Evolutionary conservation across 257 asterid genomes (phyloP), one percentile per base, ranked within the genome.

Genomic region (Solanum sejunctum): DNA sequence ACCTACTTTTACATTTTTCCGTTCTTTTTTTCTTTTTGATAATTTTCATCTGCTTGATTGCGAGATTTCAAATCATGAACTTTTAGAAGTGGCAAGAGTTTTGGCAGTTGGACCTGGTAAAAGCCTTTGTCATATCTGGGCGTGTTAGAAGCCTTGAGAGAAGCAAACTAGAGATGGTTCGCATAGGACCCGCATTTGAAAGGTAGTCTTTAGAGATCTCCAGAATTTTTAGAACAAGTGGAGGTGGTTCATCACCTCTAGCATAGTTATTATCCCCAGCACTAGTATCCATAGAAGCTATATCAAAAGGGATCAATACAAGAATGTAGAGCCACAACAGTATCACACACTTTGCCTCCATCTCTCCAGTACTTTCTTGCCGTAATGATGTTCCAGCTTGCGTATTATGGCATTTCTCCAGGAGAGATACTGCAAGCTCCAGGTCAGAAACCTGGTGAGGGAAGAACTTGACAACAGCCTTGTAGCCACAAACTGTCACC

Each of bases 281-380:
- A 86, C 97, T 95, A 32, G 99, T 92, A 87, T 96, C 99, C 90
- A 96, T 93, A 12, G 98, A 93, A 61, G 97, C 90, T 88, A 96
- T 86, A 90, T 96, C 98, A 88, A 96, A 96, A 71, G 99, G 99
- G 87, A 96, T 93, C 93, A 96, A 89, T 73, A 96, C 99, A 18
- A 96, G 92, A 87, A 96, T 93, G 66, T 96, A 96, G 72, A 96
- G 96, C 99, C 98, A 96, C 78, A 96, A 92, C 87, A 96, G 92
- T 80, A 94, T 83, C 85, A 93, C 90, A 87, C 98, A 95, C 81
- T 93, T 92, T 63, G 98, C 90, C 86, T 96, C 99, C 98, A 95
- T 96, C 93, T 94, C 98, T 87, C 99, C 99, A 12, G 99, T 95
- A 90, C 99, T 95, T 88, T 96, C 99, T 85, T 96, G 97, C 90